Evolutionary conservation across 148 eudicot genomes (phyloP).

Genomic region (Cornus florida): DNA sequence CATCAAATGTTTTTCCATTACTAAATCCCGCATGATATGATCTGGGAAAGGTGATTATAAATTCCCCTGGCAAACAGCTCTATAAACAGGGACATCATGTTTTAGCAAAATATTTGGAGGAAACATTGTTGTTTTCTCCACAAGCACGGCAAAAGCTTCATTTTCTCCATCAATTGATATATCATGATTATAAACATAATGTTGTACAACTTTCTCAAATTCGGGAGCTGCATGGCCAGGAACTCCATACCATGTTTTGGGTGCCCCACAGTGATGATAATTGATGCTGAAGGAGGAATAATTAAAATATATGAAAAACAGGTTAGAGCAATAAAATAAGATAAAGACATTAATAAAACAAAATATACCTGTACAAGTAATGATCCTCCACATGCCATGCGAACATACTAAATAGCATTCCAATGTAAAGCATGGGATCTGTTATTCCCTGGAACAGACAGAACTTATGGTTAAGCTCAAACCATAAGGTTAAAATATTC

Average conservation of each 20-base stretch:
- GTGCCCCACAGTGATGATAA: slow-evolving; percentile 80
- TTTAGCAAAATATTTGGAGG: slow-evolving; percentile 65
- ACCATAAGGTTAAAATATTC: neutral
- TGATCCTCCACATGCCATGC: slow-evolving; percentile 96
- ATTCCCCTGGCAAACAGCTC: slow-evolving; percentile 78
- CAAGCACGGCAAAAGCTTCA: slow-evolving; percentile 62
- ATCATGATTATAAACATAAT: slow-evolving; percentile 48
- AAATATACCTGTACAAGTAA: slow-evolving; percentile 62
- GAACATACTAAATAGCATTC: slow-evolving; percentile 89
- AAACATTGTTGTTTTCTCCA: slow-evolving; percentile 74
- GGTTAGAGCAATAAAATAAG: neutral
- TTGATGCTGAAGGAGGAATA: slow-evolving; percentile 50
- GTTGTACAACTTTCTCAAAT: slow-evolving; percentile 63
- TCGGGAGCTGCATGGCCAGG: slow-evolving; percentile 68
- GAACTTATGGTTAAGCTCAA: neutral
- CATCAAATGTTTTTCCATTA: slow-evolving; percentile 49
- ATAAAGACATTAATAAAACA: neutral
- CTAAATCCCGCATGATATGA: slow-evolving; percentile 86
- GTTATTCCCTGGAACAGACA: slow-evolving; percentile 62
- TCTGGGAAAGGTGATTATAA: slow-evolving; percentile 73
- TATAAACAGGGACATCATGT: slow-evolving; percentile 68
- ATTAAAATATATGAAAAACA: slow-evolving; percentile 13
- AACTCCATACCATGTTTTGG: slow-evolving; percentile 86
- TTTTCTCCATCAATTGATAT: slow-evolving; percentile 54
- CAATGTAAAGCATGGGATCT: slow-evolving; percentile 90